These are phyloP conservation scores for Novymonas esmeraldas DNA, from an alignment of 208 protist genomes.

Conservation along the genomic window DNA sequence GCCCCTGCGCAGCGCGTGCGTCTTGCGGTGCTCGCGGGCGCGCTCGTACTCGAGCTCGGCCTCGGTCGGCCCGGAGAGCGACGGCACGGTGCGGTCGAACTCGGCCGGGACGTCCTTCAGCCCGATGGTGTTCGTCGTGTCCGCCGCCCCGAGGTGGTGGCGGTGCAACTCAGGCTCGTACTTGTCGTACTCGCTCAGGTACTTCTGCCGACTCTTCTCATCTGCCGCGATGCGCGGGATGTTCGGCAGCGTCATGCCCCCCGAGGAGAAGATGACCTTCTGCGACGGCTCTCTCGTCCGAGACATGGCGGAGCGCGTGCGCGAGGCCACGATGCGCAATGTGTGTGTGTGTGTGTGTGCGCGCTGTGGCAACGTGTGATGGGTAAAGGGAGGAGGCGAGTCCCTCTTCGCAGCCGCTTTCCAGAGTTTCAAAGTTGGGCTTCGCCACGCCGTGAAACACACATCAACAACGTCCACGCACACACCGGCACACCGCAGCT, in stretches of 20 bases:
- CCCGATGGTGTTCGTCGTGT: conserved; percentile 72
- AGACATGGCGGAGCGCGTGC: conserved; percentile 1
- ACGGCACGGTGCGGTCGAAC: conserved; percentile 78
- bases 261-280: conserved; percentile 3
- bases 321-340: background rate
- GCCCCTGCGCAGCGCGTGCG: conserved; percentile 13
- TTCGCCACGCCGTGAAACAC: no score
- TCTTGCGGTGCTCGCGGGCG: conserved; percentile 15
- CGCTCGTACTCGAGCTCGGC: conserved; percentile 71
- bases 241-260: conserved; percentile 73
- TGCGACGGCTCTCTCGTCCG: conserved; percentile 1
- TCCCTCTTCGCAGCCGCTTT: no score
- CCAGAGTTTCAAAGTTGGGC: no score
- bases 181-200: conserved; percentile 88
- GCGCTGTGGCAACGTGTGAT: background rate
- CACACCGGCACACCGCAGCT: no score
- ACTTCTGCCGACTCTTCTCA: conserved; percentile 73
- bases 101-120: conserved; percentile 56
- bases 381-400: no score
- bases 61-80: conserved; percentile 52
- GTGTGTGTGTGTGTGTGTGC: background rate
- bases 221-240: conserved; percentile 80
- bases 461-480: no score
- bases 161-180: conserved; percentile 88
- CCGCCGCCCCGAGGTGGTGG: conserved; percentile 77